These are phyloP conservation scores for Aspergillus conjunctus DNA, from an alignment of 495 filamentous ascomycete species.

Conservation along the genomic window DNA sequence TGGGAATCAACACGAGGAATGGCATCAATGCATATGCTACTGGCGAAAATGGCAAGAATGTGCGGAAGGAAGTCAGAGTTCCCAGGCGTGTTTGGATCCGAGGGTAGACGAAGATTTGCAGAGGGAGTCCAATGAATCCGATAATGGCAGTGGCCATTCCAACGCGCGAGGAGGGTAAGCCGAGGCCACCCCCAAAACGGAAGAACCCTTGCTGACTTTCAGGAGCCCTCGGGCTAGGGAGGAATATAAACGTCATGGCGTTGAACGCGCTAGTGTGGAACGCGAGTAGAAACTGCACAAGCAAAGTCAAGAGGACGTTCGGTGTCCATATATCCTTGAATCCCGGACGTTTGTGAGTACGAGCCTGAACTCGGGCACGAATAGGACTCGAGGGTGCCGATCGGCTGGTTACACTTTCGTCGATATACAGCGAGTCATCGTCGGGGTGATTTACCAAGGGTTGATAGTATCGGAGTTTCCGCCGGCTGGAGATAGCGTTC, in stretches of 20 bases:
- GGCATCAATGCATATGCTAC: constrained; percentile 67
- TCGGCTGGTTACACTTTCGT: constrained; percentile 31
- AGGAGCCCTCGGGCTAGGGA: constrained; percentile 63
- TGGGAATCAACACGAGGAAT: constrained; percentile 64
- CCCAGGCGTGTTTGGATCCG: constrained; percentile 60
- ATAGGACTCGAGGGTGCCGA: constrained; percentile 34
- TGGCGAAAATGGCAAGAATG: constrained; percentile 64
- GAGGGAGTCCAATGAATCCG: constrained; percentile 65
- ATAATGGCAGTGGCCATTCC: constrained; percentile 71
- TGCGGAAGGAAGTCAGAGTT: constrained; percentile 60
- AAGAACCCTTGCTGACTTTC: constrained; percentile 53
- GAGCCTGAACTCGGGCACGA: constrained; percentile 24
- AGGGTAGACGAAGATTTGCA: constrained; percentile 74
- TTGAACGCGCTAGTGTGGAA: constrained; percentile 77
- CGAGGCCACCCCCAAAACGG: constrained; percentile 72
- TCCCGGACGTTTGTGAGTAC: constrained; percentile 39
- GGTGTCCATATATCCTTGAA: constrained; percentile 64
- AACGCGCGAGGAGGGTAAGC: constrained; percentile 65
- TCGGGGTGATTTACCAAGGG: constrained; percentile 31
- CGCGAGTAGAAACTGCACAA: constrained; percentile 67
- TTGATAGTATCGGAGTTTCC: constrained; percentile 29
- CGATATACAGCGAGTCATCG: constrained; percentile 37
- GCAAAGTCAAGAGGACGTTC: constrained; percentile 61
- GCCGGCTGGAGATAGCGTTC: constrained; percentile 34
- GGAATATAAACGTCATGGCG: constrained; percentile 70